phyloP scores from a whole-genome alignment of 108 stramenopile species.

The Cyclotella atomus region DNA sequence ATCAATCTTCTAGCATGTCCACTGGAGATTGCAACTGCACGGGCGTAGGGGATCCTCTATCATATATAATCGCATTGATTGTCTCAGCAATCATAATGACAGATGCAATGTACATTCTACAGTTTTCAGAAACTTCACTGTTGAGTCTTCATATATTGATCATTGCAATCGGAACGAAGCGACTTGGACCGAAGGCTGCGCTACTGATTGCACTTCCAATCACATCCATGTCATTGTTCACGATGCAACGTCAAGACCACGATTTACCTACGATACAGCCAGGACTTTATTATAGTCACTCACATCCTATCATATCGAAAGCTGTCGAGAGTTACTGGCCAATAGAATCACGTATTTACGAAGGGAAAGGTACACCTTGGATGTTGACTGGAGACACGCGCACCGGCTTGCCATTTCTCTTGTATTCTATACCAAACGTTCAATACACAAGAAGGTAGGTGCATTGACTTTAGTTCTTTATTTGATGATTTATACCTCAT shows the following conservation, averaged over 20 bases:
- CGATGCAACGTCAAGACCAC: conserved; percentile 30
- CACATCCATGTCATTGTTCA: conserved; percentile 7
- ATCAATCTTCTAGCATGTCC: not conserved
- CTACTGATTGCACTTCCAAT: conserved; percentile 44
- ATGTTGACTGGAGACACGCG: conserved; percentile 78
- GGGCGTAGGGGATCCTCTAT: conserved; percentile 12
- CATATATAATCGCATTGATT: conserved; percentile 47
- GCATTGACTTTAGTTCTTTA: not conserved
- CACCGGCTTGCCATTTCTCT: conserved; percentile 78
- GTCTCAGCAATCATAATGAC: conserved; percentile 66
- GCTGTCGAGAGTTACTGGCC: conserved; percentile 65
- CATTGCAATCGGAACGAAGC: conserved; percentile 19
- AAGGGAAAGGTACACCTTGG: conserved; percentile 69
- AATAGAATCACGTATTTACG: conserved; percentile 51
- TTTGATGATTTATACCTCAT: too few relatives aligned
- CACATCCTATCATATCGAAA: conserved; percentile 50
- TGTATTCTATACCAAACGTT: conserved; percentile 42
- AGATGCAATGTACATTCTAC: conserved; percentile 72
- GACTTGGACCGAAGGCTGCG: conserved; percentile 33
- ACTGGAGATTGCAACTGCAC: not conserved
- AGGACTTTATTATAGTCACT: conserved; percentile 65
- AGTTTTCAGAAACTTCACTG: conserved; percentile 54
- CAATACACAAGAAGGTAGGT: conserved; percentile 46
- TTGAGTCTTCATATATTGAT: conserved; percentile 37
- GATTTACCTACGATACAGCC: conserved; percentile 50